Conservation (phyloP, 2,329 filamentous ascomycete species). For the Fusarium sp. region DNA sequence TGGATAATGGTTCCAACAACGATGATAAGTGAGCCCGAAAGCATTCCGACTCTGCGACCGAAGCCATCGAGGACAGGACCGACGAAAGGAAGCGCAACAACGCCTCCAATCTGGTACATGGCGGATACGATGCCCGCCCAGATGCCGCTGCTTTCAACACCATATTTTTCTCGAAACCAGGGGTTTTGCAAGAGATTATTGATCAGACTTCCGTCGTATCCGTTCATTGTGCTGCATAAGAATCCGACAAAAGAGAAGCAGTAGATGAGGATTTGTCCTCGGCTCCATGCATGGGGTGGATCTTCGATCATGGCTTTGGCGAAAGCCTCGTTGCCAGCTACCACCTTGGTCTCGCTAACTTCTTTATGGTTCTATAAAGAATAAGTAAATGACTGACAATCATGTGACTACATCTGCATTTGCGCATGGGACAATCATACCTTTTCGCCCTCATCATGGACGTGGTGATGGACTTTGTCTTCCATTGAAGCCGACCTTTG, state of each 20-base stretch:
- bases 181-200: background rate
- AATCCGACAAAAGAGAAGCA: slow-evolving; percentile 1
- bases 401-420: too few species aligned
- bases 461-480: background rate
- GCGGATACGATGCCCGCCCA: background rate
- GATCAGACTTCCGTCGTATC: background rate
- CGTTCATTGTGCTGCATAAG: background rate
- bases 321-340: background rate
- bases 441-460: too few species aligned
- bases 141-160: background rate
- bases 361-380: background rate
- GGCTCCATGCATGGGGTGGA: background rate
- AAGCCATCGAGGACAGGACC: background rate
- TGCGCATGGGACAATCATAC: too few species aligned
- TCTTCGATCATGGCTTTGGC: background rate
- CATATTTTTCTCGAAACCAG: background rate
- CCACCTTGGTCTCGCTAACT: background rate
- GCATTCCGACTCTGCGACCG: background rate
- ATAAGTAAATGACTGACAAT: too few species aligned
- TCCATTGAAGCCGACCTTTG: background rate
- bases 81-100: background rate
- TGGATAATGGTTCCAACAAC: background rate
- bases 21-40: background rate
- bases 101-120: background rate
- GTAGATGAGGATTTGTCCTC: background rate